Evolutionary conservation across 164 flowering plant species (phyloP), one percentile per base, ranked within the genome.

Genomic region (Tinospora cordifolia): DNA sequence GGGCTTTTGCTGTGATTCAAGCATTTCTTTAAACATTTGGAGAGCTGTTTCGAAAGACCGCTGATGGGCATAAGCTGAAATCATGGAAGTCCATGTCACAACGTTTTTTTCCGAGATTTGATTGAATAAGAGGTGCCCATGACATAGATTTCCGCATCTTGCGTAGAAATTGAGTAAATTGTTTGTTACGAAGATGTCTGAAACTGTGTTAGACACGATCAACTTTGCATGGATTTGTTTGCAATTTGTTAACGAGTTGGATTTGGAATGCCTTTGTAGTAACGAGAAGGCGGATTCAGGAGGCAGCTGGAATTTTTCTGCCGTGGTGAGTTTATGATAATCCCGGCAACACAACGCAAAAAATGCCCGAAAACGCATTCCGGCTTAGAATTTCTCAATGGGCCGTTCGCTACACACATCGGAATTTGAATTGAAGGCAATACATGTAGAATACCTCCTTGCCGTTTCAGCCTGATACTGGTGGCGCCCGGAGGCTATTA

Each of bases 11-110:
- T 68, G 68, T 19, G 74, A 54, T 3, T 63, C 19, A 68, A 74
- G 74, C 80, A 77, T 77, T 70, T 74, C 41, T 19, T 51, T 26
- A 12, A 77, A 74, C 72, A 77, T 24, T 11, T 66, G 69, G 71
- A 72, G 74, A 24, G 73, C 66, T 49, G 21, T 49, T 3, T 34
- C 34, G 22, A 54, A 68, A 10, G 36, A 59, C 63, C 71, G 71
- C 17, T 60, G 70, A 49, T 67, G 75, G 57, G 62, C 74, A 13
- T 65, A 70, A 25, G 76, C 36, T 3, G 76, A 72, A 62, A 76
- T 76, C 75, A 76, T 59, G 46, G 80, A 68, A 12, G 76, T 77
- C 79, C 79, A 77, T 17, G 76, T 44, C 44, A 78, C 80, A 22
- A 71, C 68, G 63, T 74, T 74, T n/a, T 21, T 74, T 7, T 67